These are phyloP conservation scores for Pezicula rhizophila DNA, from an alignment of 2,329 filamentous ascomycete genomes.

Conservation along the genomic window DNA sequence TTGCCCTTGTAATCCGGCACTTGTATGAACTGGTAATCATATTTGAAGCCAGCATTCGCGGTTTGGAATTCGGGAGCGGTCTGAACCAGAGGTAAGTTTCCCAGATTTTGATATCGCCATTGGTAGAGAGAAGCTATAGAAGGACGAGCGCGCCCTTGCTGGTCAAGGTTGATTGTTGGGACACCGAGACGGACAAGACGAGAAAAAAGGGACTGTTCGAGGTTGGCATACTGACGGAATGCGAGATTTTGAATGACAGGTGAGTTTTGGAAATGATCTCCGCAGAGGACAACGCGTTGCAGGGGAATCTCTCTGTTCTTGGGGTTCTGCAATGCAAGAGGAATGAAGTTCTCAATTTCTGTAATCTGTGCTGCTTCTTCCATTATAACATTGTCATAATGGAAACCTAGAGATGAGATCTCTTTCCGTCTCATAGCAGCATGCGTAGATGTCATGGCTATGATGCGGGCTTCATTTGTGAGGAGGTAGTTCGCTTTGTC, in stretches of 20 bases:
- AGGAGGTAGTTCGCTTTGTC: slow-evolving; percentile 96
- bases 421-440: slow-evolving; percentile 90
- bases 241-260: slow-evolving; percentile 92
- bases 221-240: slow-evolving; percentile 89
- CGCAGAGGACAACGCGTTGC: slow-evolving; percentile 85
- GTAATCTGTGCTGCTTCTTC: slow-evolving; percentile 98
- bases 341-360: slow-evolving; percentile 95
- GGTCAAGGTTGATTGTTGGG: slow-evolving; percentile 83
- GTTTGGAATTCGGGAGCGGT: slow-evolving; percentile 63
- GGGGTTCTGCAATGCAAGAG: slow-evolving; percentile 82
- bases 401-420: slow-evolving; percentile 87
- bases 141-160: slow-evolving; percentile 85
- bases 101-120: slow-evolving; percentile 82
- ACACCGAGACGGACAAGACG: slow-evolving; percentile 86
- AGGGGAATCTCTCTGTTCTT: slow-evolving; percentile 67
- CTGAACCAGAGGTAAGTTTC: slow-evolving; percentile 71
- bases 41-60: slow-evolving; percentile 87
- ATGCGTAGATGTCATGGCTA: slow-evolving; percentile 98
- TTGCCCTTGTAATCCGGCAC: slow-evolving; percentile 87
- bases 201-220: slow-evolving; percentile 93
- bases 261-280: slow-evolving; percentile 94
- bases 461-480: slow-evolving; percentile 90
- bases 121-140: slow-evolving; percentile 85
- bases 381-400: slow-evolving; percentile 97
- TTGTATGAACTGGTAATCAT: slow-evolving; percentile 95